Evolutionary conservation across 495 filamentous ascomycete genomes (phyloP).

Genomic region (Trichoderma reesei): DNA sequence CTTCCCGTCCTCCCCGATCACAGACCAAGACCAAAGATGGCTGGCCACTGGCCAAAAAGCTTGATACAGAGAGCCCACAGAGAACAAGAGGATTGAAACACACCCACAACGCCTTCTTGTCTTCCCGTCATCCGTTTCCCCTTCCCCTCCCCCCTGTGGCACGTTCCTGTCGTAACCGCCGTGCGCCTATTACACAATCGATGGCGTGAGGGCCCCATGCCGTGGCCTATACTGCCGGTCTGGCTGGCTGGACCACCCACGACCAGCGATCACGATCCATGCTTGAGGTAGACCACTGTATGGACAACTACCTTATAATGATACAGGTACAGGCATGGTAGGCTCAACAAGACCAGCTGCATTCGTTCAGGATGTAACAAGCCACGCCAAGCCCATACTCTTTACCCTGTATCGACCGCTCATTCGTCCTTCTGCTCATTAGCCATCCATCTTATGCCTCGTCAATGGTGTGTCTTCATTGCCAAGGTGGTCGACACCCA

Average conservation of each 20-base stretch:
- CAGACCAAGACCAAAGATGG: background rate
- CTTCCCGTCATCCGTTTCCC: background rate
- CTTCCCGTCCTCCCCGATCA: background rate
- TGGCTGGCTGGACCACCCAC: background rate
- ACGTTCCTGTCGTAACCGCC: slow-evolving; percentile 7
- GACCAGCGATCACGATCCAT: too few relatives aligned
- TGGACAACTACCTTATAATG: too few relatives aligned
- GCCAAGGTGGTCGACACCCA: background rate
- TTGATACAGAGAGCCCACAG: background rate
- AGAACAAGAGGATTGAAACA: background rate
- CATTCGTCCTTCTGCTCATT: background rate
- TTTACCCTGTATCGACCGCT: background rate
- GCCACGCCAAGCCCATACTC: background rate
- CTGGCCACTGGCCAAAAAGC: background rate
- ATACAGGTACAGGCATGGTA: background rate
- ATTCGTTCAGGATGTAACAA: background rate
- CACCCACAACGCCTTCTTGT: background rate
- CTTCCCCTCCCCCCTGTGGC: background rate
- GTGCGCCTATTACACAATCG: slow-evolving; percentile 8
- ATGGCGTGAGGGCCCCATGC: slow-evolving; percentile 5
- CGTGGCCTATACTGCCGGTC: background rate
- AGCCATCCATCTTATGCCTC: background rate
- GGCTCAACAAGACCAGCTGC: background rate
- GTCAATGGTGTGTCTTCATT: background rate
- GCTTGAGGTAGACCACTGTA: too few relatives aligned